Evolutionary conservation across 2,329 filamentous ascomycete genomes (phyloP).

Genomic region (Beauveria scarabaeidicola): DNA sequence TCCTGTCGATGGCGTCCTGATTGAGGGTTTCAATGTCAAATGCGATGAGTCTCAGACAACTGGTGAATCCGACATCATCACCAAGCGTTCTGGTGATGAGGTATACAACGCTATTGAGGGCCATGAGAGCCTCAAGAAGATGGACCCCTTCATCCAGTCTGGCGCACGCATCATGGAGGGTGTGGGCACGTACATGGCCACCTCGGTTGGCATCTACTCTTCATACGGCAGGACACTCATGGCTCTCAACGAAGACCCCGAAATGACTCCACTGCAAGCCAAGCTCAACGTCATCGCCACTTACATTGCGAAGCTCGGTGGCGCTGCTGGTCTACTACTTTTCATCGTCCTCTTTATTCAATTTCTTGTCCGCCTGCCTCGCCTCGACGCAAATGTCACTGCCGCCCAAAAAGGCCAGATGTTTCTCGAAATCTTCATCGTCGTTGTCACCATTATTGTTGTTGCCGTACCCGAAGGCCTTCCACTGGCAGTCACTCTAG

Average conservation of each 20-base stretch:
- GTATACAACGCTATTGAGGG: slow-evolving; percentile 62
- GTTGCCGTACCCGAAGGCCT: slow-evolving; percentile 73
- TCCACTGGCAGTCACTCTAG: slow-evolving; percentile 68
- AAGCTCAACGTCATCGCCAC: slow-evolving; percentile 69
- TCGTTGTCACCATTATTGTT: slow-evolving; percentile 71
- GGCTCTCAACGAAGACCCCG: slow-evolving; percentile 63
- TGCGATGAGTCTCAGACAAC: slow-evolving; percentile 73
- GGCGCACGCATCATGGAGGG: slow-evolving; percentile 71
- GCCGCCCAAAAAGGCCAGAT: slow-evolving; percentile 70
- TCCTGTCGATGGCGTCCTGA: slow-evolving; percentile 64
- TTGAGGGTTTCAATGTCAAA: slow-evolving; percentile 65
- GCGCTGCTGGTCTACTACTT: slow-evolving; percentile 66
- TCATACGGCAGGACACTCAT: slow-evolving; percentile 70
- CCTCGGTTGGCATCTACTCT: slow-evolving; percentile 64
- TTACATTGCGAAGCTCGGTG: slow-evolving; percentile 70
- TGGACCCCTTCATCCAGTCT: slow-evolving; percentile 81
- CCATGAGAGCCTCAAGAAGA: slow-evolving; percentile 57
- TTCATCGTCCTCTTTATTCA: slow-evolving; percentile 83
- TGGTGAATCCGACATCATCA: slow-evolving; percentile 69
- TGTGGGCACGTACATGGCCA: slow-evolving; percentile 65
- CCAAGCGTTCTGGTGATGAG: slow-evolving; percentile 58
- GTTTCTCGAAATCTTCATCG: slow-evolving; percentile 69
- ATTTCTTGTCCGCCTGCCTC: slow-evolving; percentile 62
- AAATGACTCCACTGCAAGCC: slow-evolving; percentile 67
- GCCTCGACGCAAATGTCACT: slow-evolving; percentile 36